A percentile compares a stretch with the other conserved stretches of the same genome.
Evolutionary conservation across 495 filamentous ascomycete species (phyloP).

Genomic region (Collariella sp.): DNA sequence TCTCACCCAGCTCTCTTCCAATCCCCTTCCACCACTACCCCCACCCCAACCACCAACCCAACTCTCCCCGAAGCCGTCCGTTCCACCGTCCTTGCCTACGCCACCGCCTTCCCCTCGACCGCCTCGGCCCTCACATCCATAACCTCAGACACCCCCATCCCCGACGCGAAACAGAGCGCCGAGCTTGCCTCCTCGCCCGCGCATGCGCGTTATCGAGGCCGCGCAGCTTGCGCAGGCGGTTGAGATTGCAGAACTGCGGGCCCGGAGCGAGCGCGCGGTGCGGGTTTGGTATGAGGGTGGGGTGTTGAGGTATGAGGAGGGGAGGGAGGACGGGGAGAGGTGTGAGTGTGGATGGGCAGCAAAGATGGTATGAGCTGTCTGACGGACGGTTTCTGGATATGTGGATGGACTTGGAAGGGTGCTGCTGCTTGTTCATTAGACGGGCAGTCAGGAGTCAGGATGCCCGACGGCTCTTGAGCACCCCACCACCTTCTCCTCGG

Average conservation of each 20-base stretch:
- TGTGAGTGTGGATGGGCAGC: slow-evolving; percentile 47
- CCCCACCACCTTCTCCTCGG: no score
- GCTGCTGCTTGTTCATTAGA: no score
- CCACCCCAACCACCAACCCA: slow-evolving; percentile 31
- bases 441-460: no score
- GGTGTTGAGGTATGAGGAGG: slow-evolving; percentile 62
- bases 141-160: slow-evolving; percentile 61
- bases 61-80: slow-evolving; percentile 39
- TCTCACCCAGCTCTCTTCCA: slow-evolving; percentile 42
- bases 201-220: slow-evolving; percentile 56
- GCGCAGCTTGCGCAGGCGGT: slow-evolving; percentile 62
- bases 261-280: slow-evolving; percentile 62
- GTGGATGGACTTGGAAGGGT: no score
- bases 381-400: no score
- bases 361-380: not conserved
- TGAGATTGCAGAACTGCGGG: slow-evolving; percentile 61
- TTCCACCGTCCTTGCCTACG: slow-evolving; percentile 67
- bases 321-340: slow-evolving; percentile 55
- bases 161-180: slow-evolving; percentile 57
- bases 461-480: no score
- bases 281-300: slow-evolving; percentile 73
- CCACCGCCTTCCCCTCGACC: slow-evolving; percentile 63
- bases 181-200: slow-evolving; percentile 60
- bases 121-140: slow-evolving; percentile 74
- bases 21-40: slow-evolving; percentile 19